phyloP scores from a whole-genome alignment of 2,329 filamentous ascomycete species.

The Orbilia quercus region DNA sequence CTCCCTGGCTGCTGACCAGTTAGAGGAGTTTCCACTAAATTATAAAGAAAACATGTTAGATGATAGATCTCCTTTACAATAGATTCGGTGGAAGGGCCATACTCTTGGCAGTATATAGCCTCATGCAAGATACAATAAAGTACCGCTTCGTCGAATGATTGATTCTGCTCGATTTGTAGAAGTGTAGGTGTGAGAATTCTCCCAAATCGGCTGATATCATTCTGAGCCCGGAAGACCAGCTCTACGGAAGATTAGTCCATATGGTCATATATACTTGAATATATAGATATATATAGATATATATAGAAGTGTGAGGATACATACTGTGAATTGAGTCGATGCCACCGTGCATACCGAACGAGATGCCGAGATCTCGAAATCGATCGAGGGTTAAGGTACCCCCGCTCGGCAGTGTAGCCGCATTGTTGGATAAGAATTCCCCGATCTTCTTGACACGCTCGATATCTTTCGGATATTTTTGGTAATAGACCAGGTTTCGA shows the following conservation, averaged over 20 bases:
- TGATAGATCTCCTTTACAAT: not conserved
- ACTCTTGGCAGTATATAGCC: conserved; percentile 81
- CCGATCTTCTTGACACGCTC: conserved; percentile 75
- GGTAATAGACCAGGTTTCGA: conserved; percentile 82
- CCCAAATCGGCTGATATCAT: conserved; percentile 80
- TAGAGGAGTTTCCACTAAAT: conserved; percentile 68
- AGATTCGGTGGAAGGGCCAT: not conserved
- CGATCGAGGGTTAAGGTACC: conserved; percentile 77
- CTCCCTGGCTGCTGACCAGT: conserved; percentile 74
- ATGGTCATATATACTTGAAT: too few relatives aligned
- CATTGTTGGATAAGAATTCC: conserved; percentile 72
- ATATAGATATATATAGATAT: too few relatives aligned
- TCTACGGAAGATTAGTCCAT: conserved; percentile 8
- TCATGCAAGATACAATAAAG: conserved; percentile 91
- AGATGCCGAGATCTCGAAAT: conserved; percentile 80
- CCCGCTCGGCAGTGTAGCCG: conserved; percentile 76
- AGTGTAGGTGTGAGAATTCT: conserved; percentile 79
- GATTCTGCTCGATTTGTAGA: conserved; percentile 73
- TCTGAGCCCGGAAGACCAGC: conserved; percentile 74
- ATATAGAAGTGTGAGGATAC: too few relatives aligned
- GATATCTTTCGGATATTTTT: conserved; percentile 85
- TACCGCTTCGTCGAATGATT: conserved; percentile 78
- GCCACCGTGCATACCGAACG: conserved; percentile 82
- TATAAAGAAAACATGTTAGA: conserved; percentile 28
- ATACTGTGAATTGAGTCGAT: conserved; percentile 77